Conservation (phyloP, 208 protist genomes). For the Borovskyia barvae region DNA sequence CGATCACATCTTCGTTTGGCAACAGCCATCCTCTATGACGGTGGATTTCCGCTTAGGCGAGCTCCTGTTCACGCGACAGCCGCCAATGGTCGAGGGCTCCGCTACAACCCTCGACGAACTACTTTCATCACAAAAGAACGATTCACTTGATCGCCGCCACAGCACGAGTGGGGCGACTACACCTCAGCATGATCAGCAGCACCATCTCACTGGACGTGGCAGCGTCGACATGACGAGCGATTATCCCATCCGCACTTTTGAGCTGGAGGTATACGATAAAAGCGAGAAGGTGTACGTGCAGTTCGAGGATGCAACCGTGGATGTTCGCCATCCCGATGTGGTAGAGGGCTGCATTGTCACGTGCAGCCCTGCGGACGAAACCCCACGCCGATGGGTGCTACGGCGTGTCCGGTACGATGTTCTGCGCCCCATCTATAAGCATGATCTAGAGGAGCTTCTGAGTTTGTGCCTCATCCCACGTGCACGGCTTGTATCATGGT, state of each 20-base stretch:
- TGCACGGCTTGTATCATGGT: constrained; percentile 63
- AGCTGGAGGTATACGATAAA: constrained; percentile 85
- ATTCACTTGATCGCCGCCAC: no score
- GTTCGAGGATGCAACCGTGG: constrained; percentile 64
- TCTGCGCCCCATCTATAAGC: constrained; percentile 68
- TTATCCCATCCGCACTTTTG: constrained; percentile 43
- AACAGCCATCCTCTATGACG: constrained; percentile 56
- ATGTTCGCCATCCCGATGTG: constrained; percentile 65
- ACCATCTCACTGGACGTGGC: constrained; percentile 14
- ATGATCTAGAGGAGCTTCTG: constrained; percentile 64
- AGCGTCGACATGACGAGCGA: constrained; percentile 19
- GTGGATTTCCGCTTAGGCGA: constrained; percentile 79
- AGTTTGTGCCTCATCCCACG: constrained; percentile 64
- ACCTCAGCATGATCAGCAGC: not conserved
- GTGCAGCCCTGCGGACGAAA: constrained; percentile 59
- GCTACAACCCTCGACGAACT: no score
- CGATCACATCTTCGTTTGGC: constrained; percentile 72
- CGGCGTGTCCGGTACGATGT: constrained; percentile 70
- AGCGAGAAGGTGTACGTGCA: constrained; percentile 74
- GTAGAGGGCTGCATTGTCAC: constrained; percentile 75
- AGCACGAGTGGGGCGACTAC: no score
- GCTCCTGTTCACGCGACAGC: constrained; percentile 17
- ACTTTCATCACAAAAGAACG: no score
- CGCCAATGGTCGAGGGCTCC: no score
- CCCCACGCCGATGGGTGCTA: constrained; percentile 48